Percentiles rank a stretch among this genome's conserved stretches.
These are phyloP conservation scores for Pholiota adiposa DNA, from an alignment of 1,284 basidiomycete genomes.

Conservation along the genomic window DNA sequence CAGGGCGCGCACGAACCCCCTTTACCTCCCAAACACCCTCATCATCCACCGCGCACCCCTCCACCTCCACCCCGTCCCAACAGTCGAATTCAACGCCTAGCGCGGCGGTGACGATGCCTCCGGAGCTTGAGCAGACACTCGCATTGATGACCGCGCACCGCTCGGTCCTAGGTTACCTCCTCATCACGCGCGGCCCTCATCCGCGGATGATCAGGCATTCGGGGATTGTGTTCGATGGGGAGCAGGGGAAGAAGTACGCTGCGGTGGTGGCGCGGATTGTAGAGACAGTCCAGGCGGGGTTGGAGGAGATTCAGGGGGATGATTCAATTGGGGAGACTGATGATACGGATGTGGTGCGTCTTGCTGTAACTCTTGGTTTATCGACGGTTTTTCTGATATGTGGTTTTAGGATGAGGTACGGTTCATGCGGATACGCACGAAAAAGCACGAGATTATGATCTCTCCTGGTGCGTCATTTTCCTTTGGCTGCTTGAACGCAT, in stretches of 20 bases:
- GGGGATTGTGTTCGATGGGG: conserved; percentile 87
- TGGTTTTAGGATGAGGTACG: conserved; percentile 76
- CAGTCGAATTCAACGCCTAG: neutral
- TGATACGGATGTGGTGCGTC: conserved; percentile 28
- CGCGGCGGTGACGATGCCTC: conserved; percentile 37
- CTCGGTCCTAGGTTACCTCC: conserved; percentile 87
- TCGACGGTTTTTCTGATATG: neutral
- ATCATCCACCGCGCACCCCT: conserved; percentile 13
- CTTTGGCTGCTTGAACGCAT: neutral
- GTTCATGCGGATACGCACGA: conserved; percentile 91
- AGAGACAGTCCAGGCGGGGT: conserved; percentile 70
- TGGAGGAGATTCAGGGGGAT: conserved; percentile 69
- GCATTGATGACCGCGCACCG: conserved; percentile 78
- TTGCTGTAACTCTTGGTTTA: too few species aligned
- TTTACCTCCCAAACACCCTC: conserved; percentile 30
- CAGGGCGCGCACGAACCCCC: conserved; percentile 25
- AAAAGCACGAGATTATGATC: conserved; percentile 91
- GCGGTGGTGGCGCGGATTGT: conserved; percentile 80
- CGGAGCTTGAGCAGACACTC: conserved; percentile 77
- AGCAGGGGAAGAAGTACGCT: conserved; percentile 82
- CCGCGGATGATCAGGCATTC: conserved; percentile 80
- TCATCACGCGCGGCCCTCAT: conserved; percentile 71
- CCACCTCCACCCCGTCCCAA: conserved; percentile 16
- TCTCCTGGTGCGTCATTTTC: conserved; percentile 73
- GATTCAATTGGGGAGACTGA: conserved; percentile 51